Percentiles rank a stretch among this genome's conserved stretches.
These are phyloP conservation scores for Triticum aestivum DNA, from an alignment of 176 grass and related monocot genomes.

Conservation along the genomic window DNA sequence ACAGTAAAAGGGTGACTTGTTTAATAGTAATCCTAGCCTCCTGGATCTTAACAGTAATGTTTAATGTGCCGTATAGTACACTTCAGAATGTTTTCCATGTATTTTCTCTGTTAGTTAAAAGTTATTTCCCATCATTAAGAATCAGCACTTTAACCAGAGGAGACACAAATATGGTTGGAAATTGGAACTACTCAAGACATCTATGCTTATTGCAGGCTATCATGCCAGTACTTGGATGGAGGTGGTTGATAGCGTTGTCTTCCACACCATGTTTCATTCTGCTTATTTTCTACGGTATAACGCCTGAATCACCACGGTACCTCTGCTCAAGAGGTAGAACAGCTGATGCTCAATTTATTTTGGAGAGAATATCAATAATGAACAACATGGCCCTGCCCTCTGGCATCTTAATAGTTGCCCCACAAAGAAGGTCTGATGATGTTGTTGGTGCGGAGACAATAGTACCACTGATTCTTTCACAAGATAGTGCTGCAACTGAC, in stretches of 20 bases:
- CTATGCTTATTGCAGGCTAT: conserved; percentile 45
- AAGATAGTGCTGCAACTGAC: conserved; percentile 6
- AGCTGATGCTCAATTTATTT: conserved; percentile 41
- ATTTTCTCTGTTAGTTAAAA: background rate
- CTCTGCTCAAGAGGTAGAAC: conserved; percentile 59
- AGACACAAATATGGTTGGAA: background rate
- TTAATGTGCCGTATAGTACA: background rate
- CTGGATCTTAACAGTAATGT: background rate
- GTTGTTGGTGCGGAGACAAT: conserved; percentile 19
- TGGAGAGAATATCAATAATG: conserved; percentile 67
- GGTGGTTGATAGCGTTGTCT: conserved; percentile 60
- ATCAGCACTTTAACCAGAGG: background rate
- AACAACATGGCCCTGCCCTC: conserved; percentile 51
- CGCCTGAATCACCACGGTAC: conserved; percentile 75
- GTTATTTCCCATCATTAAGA: background rate
- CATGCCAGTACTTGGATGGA: conserved; percentile 72
- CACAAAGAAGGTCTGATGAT: conserved; percentile 13
- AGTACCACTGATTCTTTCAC: conserved; percentile 36
- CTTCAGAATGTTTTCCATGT: background rate
- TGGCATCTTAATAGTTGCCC: conserved; percentile 43
- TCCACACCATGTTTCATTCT: conserved; percentile 60
- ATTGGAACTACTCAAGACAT: background rate
- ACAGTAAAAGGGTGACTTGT: background rate
- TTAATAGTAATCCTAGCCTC: background rate
- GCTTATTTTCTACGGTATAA: conserved; percentile 53